Evolutionary conservation across 208 protist genomes (phyloP).

Genomic region (Acanthamoeba sp.): DNA sequence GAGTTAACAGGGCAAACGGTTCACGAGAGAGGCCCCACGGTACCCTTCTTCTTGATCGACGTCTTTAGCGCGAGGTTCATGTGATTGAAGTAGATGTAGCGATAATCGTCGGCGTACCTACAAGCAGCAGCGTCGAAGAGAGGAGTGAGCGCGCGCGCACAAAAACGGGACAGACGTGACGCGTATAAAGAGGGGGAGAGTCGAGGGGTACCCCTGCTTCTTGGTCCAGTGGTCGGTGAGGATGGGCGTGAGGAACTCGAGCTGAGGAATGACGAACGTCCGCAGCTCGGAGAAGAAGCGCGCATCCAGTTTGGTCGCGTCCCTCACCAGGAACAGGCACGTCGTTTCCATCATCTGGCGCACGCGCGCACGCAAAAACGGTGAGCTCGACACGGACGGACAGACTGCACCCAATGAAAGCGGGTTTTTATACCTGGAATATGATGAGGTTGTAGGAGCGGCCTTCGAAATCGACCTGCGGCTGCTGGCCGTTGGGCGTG

Average conservation of each 20-base stretch:
- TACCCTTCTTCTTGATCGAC: conserved; percentile 77
- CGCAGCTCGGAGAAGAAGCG: conserved; percentile 28
- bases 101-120: conserved; percentile 75
- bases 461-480: neutral
- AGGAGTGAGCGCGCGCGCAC: no score
- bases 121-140: no score
- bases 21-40: neutral
- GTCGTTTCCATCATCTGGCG: conserved; percentile 72
- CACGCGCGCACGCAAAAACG: no score
- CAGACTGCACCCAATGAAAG: neutral
- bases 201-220: conserved; percentile 70
- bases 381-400: no score
- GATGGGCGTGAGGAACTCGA: conserved; percentile 78
- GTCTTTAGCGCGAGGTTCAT: conserved; percentile 89
- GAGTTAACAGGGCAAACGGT: neutral
- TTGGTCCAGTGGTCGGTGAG: conserved; percentile 70
- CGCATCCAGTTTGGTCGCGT: conserved; percentile 7
- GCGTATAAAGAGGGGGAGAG: neutral
- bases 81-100: conserved; percentile 88
- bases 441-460: neutral
- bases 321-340: conserved; percentile 76
- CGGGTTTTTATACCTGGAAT: neutral
- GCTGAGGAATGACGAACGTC: conserved; percentile 56
- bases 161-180: no score
- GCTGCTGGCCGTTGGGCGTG: neutral